Conservation (phyloP, 192 early-diverging fungal species). For the Backusella macrospora region DNA sequence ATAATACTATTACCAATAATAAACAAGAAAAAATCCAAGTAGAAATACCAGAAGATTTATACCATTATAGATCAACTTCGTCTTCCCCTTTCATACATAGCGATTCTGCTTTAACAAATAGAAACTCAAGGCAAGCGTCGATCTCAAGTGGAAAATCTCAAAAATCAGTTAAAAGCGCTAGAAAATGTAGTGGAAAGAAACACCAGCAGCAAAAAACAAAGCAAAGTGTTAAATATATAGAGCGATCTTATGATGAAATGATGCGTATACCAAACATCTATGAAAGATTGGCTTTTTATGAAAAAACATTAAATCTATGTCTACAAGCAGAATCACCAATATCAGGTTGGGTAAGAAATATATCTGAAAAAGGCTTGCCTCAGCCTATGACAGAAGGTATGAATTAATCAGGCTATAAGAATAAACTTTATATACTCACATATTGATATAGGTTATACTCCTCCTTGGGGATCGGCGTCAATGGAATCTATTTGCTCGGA, state of each 20-base stretch:
- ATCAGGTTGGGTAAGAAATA: not conserved
- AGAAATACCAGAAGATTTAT: not conserved
- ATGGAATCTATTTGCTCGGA: not conserved
- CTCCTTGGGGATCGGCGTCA: not conserved
- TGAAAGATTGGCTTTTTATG: conserved; percentile 30
- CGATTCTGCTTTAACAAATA: not conserved
- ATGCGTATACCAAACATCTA: conserved; percentile 32
- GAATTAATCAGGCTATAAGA: not conserved
- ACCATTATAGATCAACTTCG: not conserved
- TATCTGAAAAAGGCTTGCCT: conserved; percentile 17
- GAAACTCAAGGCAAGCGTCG: not conserved
- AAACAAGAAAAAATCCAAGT: not conserved
- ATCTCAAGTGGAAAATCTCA: conserved; percentile 13
- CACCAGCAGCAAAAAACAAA: not conserved
- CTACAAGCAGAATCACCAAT: conserved; percentile 21
- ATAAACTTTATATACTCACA: not conserved
- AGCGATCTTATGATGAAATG: conserved; percentile 36
- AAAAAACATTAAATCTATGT: conserved; percentile 30
- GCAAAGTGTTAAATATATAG: not conserved
- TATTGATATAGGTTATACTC: not conserved
- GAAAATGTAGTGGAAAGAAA: not conserved
- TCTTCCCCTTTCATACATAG: not conserved
- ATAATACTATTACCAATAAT: not conserved
- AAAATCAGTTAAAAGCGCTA: not conserved
- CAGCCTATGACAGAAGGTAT: conserved; percentile 18